Base-by-base conservation (phyloP, 2,329 filamentous ascomycete genomes). In the Pezicula rhizophila region DNA sequence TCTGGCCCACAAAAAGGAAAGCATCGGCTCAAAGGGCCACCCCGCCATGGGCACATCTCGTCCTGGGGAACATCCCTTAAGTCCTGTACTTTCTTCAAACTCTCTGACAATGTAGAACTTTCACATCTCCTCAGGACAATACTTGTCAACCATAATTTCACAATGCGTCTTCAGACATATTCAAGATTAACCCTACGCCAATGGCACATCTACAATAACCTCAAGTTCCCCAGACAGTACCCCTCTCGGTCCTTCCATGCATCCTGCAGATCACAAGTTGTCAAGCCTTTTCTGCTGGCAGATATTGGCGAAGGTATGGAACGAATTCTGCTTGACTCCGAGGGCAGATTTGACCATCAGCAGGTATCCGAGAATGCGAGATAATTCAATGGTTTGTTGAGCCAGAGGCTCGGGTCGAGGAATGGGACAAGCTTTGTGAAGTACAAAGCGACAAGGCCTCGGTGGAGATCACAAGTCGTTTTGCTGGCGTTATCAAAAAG, bases 321-420 rank as follows among this genome's bases (percentile, higher is more conserved):
- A 34, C 25, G 8, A 31, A 6, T 39, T 5, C 34, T 48, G 25
- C 18, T 42, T 37, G 25, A 43, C 33, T n/a, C 26, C 20, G 46
- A 42, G 37, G 49, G 10, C 40, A 37, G 4, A 25, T 46, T 42
- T 57, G 47, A 56, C 38, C 12, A 14, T 23, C 5, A 12, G 18
- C 60, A 93, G 93, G 93, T 48, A 99, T 97, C 63, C 91, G 93
- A 65, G 93, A 99, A 72, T 96, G 93, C 64, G 93, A 99, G 70
- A 89, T 99, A 63, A 97, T 97, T 62, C 93, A 99, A 74, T 99
- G 93, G 93, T 99, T 97, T 67, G 92, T 99, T 57, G 87, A 96
- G 70, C 90, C 95, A 44, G 92, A 91, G 50, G 93, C 93, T 33
- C 84, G 87, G 50, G 91, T 99, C 60, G 91, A 99, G 72, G 92